Conservation (phyloP, 805 yeast genomes). For the Saccharomycopsis synnaedendra region DNA sequence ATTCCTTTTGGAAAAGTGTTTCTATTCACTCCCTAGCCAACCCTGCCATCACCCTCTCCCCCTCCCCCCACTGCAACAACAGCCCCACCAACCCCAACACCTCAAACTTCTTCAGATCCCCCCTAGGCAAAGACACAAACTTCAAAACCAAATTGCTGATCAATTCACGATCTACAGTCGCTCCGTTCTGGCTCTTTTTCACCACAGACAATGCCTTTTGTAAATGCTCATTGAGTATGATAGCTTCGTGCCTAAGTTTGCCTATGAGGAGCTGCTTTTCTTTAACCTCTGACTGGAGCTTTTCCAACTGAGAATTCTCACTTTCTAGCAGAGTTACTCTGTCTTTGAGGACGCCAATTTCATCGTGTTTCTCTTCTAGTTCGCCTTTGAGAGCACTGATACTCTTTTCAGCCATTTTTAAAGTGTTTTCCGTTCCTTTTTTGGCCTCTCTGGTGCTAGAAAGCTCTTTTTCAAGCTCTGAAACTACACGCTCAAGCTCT, state of each 20-base stretch:
- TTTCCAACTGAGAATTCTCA: constrained; percentile 16
- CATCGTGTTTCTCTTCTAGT: neutral
- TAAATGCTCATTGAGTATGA: constrained; percentile 84
- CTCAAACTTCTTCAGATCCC: constrained; percentile 90
- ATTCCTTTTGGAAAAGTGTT: too few relatives aligned
- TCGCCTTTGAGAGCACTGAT: neutral
- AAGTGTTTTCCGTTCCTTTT: neutral
- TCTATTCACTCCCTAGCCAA: constrained; percentile 20
- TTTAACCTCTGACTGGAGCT: constrained; percentile 43
- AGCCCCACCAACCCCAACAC: constrained; percentile 77
- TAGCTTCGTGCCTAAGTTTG: constrained; percentile 88
- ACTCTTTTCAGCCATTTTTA: neutral
- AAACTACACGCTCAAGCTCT: neutral
- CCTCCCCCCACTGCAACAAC: constrained; percentile 81
- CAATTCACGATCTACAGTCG: constrained; percentile 77
- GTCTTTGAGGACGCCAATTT: neutral
- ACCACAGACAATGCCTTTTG: constrained; percentile 86
- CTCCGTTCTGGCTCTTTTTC: constrained; percentile 64
- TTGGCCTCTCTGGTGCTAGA: neutral
- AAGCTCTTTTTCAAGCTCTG: constrained; percentile 1
- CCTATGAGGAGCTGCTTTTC: constrained; percentile 76
- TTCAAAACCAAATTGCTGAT: constrained; percentile 79
- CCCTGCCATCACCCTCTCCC: constrained; percentile 67
- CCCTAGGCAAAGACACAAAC: constrained; percentile 79
- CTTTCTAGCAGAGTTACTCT: neutral